phyloP scores from a whole-genome alignment of 1,139 yeast genomes.

The Suhomyces guaymorum region DNA sequence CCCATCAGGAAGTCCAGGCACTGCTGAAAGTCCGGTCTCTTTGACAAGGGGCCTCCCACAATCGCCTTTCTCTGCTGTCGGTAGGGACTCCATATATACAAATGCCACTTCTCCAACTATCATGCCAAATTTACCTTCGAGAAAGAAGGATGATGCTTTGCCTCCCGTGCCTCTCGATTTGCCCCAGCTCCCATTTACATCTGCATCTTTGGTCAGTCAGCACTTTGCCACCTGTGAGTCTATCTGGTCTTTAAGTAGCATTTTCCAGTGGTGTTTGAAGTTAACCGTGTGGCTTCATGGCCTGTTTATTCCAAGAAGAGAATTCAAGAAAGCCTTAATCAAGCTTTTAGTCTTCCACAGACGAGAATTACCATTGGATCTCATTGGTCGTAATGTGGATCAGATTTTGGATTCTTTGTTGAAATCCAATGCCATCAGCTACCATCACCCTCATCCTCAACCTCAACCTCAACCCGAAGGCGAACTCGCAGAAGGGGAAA shows the following conservation, averaged over 20 bases:
- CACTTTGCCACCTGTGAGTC: conserved; percentile 45
- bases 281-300: conserved; percentile 55
- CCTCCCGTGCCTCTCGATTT: conserved; percentile 57
- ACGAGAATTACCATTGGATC: conserved; percentile 53
- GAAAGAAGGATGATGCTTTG: conserved; percentile 26
- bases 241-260: conserved; percentile 42
- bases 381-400: conserved; percentile 58
- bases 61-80: conserved; percentile 6
- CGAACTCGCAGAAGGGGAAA: not conserved
- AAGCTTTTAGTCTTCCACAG: conserved; percentile 52
- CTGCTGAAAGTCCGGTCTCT: conserved; percentile 10
- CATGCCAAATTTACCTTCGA: conserved; percentile 13
- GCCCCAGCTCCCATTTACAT: conserved; percentile 59
- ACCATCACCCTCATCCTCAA: conserved; percentile 22
- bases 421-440: conserved; percentile 46
- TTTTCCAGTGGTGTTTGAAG: conserved; percentile 53
- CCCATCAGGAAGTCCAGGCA: conserved; percentile 23
- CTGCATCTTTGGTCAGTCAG: conserved; percentile 48
- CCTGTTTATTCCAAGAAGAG: conserved; percentile 49
- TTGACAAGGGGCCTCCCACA: conserved; percentile 5
- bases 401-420: conserved; percentile 51
- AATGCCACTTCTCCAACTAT: conserved; percentile 4
- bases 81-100: conserved; percentile 13
- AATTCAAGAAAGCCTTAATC: conserved; percentile 52
- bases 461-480: conserved; percentile 15